Evolutionary conservation across 495 filamentous ascomycete genomes (phyloP).

Genomic region (Amniculicola lignicola): DNA sequence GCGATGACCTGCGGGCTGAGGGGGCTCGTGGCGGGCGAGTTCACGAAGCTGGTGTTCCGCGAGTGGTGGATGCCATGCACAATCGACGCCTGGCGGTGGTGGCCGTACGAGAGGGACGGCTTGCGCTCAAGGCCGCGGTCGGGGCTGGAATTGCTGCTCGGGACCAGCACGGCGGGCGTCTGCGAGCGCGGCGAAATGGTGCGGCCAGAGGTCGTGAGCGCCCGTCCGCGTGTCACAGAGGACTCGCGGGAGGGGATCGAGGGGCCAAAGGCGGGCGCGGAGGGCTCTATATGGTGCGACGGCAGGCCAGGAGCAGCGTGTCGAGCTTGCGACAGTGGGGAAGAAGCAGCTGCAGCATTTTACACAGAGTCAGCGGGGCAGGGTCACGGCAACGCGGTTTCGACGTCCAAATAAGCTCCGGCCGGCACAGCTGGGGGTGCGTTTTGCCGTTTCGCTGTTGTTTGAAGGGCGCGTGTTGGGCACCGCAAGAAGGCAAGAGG

Average conservation of each 20-base stretch:
- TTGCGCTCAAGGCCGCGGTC: slow-evolving; percentile 60
- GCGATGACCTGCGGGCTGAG: slow-evolving; percentile 81
- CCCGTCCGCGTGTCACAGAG: slow-evolving; percentile 38
- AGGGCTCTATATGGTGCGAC: slow-evolving; percentile 32
- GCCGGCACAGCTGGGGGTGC: slow-evolving; percentile 3
- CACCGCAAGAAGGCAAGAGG: neutral
- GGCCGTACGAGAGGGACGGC: slow-evolving; percentile 70
- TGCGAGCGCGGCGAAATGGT: slow-evolving; percentile 37
- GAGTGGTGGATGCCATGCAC: slow-evolving; percentile 94
- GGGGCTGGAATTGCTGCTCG: slow-evolving; percentile 29
- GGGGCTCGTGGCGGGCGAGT: slow-evolving; percentile 67
- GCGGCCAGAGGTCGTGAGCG: slow-evolving; percentile 36
- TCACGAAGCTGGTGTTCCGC: slow-evolving; percentile 73
- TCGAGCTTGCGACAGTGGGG: slow-evolving; percentile 31
- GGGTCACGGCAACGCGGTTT: neutral
- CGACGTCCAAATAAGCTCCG: slow-evolving; percentile 31
- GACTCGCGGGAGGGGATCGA: slow-evolving; percentile 37
- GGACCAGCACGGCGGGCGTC: slow-evolving; percentile 33
- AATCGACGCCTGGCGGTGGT: slow-evolving; percentile 91
- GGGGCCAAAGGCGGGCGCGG: slow-evolving; percentile 28
- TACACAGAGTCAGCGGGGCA: slow-evolving; percentile 26
- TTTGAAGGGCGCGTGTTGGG: slow-evolving; percentile 1
- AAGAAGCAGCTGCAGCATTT: slow-evolving; percentile 27
- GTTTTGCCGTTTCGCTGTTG: neutral
- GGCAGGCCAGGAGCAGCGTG: slow-evolving; percentile 20